Conservation (phyloP, 306 rosid genomes). For the Cucurbita maxima region DNA sequence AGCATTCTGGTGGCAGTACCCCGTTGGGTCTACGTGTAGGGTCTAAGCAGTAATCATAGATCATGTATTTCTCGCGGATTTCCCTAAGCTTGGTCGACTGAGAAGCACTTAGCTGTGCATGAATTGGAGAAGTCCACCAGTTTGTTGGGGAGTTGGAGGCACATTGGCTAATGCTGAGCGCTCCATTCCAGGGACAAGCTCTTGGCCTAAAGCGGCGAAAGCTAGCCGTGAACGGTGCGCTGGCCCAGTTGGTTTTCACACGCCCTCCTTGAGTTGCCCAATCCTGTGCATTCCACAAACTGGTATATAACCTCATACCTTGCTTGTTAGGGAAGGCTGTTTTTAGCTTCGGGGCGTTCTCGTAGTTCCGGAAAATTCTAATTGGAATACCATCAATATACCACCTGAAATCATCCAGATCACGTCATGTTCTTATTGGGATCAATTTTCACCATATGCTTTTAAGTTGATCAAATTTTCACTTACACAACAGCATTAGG, state of each 20-base stretch:
- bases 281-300: slow-evolving; percentile 62
- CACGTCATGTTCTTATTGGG: background rate
- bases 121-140: slow-evolving; percentile 53
- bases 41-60: slow-evolving; percentile 71
- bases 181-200: slow-evolving; percentile 63
- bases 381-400: slow-evolving; percentile 54
- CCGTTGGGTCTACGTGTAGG: slow-evolving; percentile 20
- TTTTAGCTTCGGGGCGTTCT: slow-evolving; percentile 13
- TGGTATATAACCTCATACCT: slow-evolving; percentile 59
- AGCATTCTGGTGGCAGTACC: slow-evolving; percentile 39
- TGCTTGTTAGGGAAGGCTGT: slow-evolving; percentile 58
- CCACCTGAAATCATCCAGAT: slow-evolving; percentile 37
- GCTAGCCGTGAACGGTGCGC: slow-evolving; percentile 56
- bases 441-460: no score
- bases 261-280: slow-evolving; percentile 86
- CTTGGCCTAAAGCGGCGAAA: slow-evolving; percentile 43
- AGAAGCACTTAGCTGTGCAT: slow-evolving; percentile 25
- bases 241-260: slow-evolving; percentile 45
- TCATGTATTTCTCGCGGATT: slow-evolving; percentile 43
- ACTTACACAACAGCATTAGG: slow-evolving; percentile 64
- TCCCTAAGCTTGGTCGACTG: slow-evolving; percentile 32
- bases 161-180: slow-evolving; percentile 36
- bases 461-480: background rate
- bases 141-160: slow-evolving; percentile 28
- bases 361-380: slow-evolving; percentile 59